Base-by-base conservation (phyloP, 169 alveolate species). In the Cryptosporidium meleagridis region DNA sequence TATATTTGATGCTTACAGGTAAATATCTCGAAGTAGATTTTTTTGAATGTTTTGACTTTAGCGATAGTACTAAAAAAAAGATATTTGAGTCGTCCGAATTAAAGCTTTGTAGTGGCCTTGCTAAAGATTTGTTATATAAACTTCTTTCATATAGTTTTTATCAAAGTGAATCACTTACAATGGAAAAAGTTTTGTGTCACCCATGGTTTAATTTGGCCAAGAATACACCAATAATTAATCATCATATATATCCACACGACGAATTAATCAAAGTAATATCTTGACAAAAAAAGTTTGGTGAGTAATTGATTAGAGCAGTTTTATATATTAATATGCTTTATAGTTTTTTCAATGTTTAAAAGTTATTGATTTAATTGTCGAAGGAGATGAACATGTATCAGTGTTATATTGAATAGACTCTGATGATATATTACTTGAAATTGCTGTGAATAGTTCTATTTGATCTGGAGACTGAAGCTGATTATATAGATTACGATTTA, bases 91-190 rank as follows among this genome's bases (percentile, higher is more conserved):
- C 89, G 10, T n/a, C 52, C 3, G 89, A 80, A 48, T 51, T 80
- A 51, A n/a, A 80, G 0, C 12, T 33, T 44, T 62, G 52, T 35
- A 80, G 89, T 45, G 41, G 37, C 59, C 62, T 80, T 4, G 84
- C 80, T 35, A 91, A 75, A 58, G 95, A 93, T 85, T 55, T 91
- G 29, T 68, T 93, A 67, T 58, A 70, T 70, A 87, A 85, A 69
- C 84, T 93, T 29, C 87, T 84, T 45, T 93, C 95, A 18, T 80
- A 62, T 80, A 62, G 41, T 62, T 12, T 7, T n/a, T 80, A 45
- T 48, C 55, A 80, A 26, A 29, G 29, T 29, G 68, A 59, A 51
- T 18, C 14, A 23, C 14, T 65, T 12, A 61, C 80, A 41, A 80
- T 80, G 89, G 62, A 65, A 9, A 59, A 61, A 39, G 39, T 80